These are phyloP conservation scores for Akebia trifoliata DNA, from an alignment of 164 flowering plant genomes.

Conservation along the genomic window DNA sequence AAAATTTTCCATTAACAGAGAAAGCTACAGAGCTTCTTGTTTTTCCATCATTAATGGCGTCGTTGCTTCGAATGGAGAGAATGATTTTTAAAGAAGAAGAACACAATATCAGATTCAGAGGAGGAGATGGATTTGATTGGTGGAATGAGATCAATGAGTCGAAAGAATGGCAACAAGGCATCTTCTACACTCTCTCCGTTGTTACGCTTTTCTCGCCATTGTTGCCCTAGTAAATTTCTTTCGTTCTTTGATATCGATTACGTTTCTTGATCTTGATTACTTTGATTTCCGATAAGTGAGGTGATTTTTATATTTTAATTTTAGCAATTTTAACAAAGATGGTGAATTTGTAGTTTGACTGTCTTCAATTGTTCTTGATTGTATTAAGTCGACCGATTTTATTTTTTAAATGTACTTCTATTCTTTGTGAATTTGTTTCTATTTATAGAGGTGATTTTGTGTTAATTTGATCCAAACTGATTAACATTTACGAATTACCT, in stretches of 20 bases:
- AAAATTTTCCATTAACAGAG: not conserved
- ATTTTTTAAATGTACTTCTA: no score
- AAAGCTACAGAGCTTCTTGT: not conserved
- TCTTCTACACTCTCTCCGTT: slow-evolving; percentile 42
- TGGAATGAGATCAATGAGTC: slow-evolving; percentile 44
- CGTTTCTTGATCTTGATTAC: not conserved
- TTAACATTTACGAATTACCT: no score
- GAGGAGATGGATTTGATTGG: slow-evolving; percentile 16
- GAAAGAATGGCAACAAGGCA: slow-evolving; percentile 31
- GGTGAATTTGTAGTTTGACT: no score
- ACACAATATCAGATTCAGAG: not conserved
- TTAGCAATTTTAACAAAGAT: no score
- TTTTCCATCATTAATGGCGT: not conserved
- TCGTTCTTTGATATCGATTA: not conserved
- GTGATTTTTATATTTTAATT: no score
- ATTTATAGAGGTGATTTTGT: no score
- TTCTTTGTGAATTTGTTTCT: no score
- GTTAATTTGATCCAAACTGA: no score
- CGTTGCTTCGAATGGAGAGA: slow-evolving; percentile 9
- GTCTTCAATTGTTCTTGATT: no score
- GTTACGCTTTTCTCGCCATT: slow-evolving; percentile 37
- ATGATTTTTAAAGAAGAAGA: not conserved
- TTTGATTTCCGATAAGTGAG: slow-evolving; percentile 1
- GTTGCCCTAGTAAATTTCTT: slow-evolving; percentile 27
- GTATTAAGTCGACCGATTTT: no score